phyloP scores from a whole-genome alignment of 192 early-diverging fungal species.

The Coemansia sp. region DNA sequence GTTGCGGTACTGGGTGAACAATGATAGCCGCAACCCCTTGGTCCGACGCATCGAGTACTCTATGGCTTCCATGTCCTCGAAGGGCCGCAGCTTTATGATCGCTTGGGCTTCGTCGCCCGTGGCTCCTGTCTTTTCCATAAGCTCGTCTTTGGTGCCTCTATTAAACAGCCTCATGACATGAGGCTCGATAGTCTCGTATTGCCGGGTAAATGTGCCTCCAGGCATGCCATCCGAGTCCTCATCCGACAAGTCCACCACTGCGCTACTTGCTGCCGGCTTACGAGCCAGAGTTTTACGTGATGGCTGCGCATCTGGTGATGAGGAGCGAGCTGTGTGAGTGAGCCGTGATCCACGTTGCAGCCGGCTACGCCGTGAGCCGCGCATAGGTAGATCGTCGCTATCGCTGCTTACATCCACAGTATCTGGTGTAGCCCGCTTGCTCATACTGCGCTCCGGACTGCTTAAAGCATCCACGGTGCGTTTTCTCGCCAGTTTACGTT shows the following conservation, averaged over 20 bases:
- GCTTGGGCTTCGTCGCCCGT: constrained; percentile 33
- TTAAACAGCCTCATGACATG: constrained; percentile 46
- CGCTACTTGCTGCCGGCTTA: not conserved
- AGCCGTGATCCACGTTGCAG: constrained; percentile 35
- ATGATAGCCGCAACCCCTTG: constrained; percentile 61
- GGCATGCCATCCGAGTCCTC: constrained; percentile 22
- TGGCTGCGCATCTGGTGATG: constrained; percentile 5
- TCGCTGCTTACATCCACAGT: constrained; percentile 16
- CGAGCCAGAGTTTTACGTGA: constrained; percentile 15
- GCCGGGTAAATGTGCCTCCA: constrained; percentile 10
- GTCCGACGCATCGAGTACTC: constrained; percentile 53
- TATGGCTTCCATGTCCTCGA: constrained; percentile 55
- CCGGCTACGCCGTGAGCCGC: not conserved
- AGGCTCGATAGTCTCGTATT: constrained; percentile 34
- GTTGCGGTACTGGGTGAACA: constrained; percentile 52
- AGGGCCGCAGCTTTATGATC: constrained; percentile 58
- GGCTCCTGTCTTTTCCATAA: constrained; percentile 36
- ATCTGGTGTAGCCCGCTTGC: constrained; percentile 24
- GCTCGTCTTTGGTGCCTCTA: constrained; percentile 17
- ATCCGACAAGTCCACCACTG: constrained; percentile 9
- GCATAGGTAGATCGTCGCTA: constrained; percentile 2
- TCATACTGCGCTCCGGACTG: constrained; percentile 7
- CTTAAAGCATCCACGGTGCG: constrained; percentile 16
- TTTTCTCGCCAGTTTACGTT: constrained; percentile 14
- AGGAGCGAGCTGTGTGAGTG: not conserved